phyloP scores from a whole-genome alignment of 2,329 filamentous ascomycete genomes.

The Dothistroma septosporum region DNA sequence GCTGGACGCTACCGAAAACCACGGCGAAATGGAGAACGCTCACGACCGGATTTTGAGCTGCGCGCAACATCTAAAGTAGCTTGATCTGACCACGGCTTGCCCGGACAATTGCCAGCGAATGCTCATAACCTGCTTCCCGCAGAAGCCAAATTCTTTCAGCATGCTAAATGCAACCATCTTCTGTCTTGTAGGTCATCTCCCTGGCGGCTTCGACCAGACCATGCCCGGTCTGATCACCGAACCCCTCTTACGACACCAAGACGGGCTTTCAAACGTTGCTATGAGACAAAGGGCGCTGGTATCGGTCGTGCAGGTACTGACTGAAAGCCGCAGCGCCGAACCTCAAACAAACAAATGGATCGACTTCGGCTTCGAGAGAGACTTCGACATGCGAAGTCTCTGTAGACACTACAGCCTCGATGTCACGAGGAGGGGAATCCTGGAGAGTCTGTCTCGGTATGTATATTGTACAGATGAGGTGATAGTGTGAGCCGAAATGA shows the following conservation, averaged over 20 bases:
- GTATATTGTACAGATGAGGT: too few relatives aligned
- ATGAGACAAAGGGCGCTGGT: neutral
- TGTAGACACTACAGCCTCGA: too few relatives aligned
- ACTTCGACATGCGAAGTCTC: neutral
- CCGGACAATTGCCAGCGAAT: neutral
- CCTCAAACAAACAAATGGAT: neutral
- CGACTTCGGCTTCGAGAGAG: neutral
- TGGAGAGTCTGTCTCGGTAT: too few relatives aligned
- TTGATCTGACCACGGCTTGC: neutral
- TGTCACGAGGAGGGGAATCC: too few relatives aligned
- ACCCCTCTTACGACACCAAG: neutral
- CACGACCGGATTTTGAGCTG: neutral
- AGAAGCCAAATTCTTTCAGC: neutral
- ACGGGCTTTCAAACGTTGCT: neutral
- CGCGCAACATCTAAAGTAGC: too few relatives aligned
- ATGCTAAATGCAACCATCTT: neutral
- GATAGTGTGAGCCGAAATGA: too few relatives aligned
- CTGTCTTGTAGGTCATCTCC: neutral
- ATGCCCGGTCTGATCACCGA: neutral
- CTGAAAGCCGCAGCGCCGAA: neutral
- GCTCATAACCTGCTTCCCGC: neutral
- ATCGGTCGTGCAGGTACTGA: neutral
- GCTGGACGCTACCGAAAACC: neutral
- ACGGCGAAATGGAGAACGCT: neutral
- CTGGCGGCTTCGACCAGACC: neutral